Conservation (phyloP, 495 filamentous ascomycete species). For the Penicillium psychrofluorescens region DNA sequence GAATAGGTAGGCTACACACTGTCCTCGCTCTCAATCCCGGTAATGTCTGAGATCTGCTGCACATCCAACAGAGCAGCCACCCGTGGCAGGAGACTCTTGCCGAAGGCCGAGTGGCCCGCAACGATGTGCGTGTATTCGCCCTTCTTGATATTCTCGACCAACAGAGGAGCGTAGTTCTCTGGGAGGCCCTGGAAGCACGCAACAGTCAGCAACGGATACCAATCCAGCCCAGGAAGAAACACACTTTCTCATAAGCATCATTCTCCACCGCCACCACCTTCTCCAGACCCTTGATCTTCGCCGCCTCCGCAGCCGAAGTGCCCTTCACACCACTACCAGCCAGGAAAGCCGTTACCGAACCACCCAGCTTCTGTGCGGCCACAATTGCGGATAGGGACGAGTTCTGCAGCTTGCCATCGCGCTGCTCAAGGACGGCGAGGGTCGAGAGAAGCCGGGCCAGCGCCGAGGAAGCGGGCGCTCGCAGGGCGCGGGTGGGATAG, state of each 20-base stretch:
- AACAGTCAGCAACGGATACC: too few relatives aligned
- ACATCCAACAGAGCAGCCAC: conserved; percentile 89
- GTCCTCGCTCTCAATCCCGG: conserved; percentile 76
- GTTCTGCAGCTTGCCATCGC: conserved; percentile 75
- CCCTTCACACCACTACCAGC: conserved; percentile 73
- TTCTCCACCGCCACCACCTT: conserved; percentile 88
- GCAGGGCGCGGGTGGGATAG: conserved; percentile 19
- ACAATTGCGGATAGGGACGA: conserved; percentile 81
- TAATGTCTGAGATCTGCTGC: conserved; percentile 92
- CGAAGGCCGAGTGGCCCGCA: conserved; percentile 88
- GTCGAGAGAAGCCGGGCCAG: conserved; percentile 74
- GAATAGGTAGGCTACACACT: conserved; percentile 39
- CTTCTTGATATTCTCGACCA: conserved; percentile 94
- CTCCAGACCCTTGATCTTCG: conserved; percentile 81
- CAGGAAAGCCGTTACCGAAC: conserved; percentile 76
- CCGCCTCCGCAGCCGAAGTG: conserved; percentile 73
- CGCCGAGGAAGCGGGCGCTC: conserved; percentile 32
- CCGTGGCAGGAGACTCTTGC: conserved; percentile 91
- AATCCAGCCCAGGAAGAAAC: neutral
- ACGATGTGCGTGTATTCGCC: conserved; percentile 87
- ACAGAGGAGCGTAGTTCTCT: conserved; percentile 88
- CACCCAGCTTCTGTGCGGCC: conserved; percentile 81
- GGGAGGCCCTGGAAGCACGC: conserved; percentile 60
- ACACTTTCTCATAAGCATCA: conserved; percentile 83
- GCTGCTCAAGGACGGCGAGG: conserved; percentile 87